Conservation (phyloP, 73 alveolate genomes). For the Tetrahymena borealis region DNA sequence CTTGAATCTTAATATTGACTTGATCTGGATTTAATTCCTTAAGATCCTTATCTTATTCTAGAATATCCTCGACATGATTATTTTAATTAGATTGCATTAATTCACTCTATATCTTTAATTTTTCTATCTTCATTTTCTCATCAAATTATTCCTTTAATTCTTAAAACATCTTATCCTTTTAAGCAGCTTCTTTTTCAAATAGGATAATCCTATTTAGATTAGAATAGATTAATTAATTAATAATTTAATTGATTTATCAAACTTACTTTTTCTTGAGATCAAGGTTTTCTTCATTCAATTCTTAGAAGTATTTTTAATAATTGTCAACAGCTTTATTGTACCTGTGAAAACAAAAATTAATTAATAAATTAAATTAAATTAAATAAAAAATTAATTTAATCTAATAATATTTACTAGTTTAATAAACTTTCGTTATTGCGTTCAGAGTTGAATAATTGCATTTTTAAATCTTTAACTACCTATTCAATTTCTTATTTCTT, state of each 20-base stretch:
- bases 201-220: background rate
- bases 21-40: background rate
- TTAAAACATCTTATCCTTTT: background rate
- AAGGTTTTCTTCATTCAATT: background rate
- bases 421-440: background rate
- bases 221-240: background rate
- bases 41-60: background rate
- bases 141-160: background rate
- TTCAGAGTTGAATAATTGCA: background rate
- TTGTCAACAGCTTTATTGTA: background rate
- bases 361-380: background rate
- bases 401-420: background rate
- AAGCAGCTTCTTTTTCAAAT: background rate
- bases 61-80: background rate
- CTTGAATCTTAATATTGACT: background rate
- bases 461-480: background rate
- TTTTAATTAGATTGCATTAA: background rate
- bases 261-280: background rate
- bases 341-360: background rate
- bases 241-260: background rate
- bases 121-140: background rate
- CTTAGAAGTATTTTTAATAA: background rate
- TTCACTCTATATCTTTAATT: background rate
- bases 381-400: too few relatives aligned
- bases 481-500: background rate